Percentiles rank a stretch among this genome's conserved stretches.
phyloP scores from a whole-genome alignment of 148 eudicot species.

The Rhododendron vialii region DNA sequence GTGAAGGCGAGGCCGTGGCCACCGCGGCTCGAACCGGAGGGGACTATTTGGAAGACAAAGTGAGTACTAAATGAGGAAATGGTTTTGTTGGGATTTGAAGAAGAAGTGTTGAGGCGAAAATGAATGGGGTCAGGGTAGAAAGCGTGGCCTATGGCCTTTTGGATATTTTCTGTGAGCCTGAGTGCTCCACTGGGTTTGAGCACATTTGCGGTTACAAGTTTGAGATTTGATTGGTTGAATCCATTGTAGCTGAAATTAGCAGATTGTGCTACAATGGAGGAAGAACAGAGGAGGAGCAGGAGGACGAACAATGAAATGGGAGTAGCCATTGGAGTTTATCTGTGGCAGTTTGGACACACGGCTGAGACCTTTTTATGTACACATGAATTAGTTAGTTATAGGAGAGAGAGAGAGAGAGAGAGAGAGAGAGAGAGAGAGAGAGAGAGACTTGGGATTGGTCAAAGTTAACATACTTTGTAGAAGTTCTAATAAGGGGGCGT shows the following conservation, averaged over 20 bases:
- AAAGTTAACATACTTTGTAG: background rate
- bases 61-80: conserved; percentile 26
- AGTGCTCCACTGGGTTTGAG: conserved; percentile 23
- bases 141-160: conserved; percentile 16
- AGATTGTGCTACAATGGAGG: background rate
- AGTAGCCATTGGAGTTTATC: background rate
- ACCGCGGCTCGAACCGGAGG: conserved; percentile 9
- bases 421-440: too few species aligned
- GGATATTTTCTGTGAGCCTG: conserved; percentile 17
- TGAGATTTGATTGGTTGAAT: conserved; percentile 17
- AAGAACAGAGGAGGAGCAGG: background rate
- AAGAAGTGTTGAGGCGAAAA: background rate
- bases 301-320: background rate
- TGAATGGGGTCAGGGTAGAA: conserved; percentile 9
- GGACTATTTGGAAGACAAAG: conserved; percentile 19
- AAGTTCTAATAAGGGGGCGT: too few species aligned
- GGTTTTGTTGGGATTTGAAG: background rate
- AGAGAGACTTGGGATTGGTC: background rate
- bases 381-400: background rate
- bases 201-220: background rate
- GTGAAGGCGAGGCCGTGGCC: conserved; percentile 37
- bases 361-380: background rate
- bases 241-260: conserved; percentile 14
- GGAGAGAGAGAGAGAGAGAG: background rate
- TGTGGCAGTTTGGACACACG: background rate